Conservation (phyloP, 345 rosid genomes). For the Salix caprea region DNA sequence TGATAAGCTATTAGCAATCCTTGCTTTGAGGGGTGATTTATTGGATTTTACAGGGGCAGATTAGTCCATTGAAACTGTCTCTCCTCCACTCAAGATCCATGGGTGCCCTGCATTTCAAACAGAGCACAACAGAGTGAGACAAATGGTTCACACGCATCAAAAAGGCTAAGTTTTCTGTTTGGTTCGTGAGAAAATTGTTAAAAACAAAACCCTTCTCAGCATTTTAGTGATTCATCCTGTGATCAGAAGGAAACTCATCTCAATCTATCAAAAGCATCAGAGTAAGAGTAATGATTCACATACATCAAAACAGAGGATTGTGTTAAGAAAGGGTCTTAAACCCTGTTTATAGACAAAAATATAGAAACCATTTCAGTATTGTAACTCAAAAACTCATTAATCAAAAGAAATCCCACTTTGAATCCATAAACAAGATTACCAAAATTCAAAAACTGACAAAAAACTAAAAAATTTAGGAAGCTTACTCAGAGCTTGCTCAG, state of each 20-base stretch:
- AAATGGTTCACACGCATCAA: background rate
- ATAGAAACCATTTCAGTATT: background rate
- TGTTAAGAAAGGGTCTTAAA: background rate
- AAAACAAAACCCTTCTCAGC: background rate
- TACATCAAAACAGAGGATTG: too few relatives aligned
- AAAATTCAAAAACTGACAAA: background rate
- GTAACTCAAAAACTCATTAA: background rate
- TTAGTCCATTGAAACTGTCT: conserved; percentile 14
- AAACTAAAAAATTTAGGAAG: background rate
- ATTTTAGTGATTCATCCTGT: background rate
- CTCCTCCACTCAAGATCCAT: conserved; percentile 19
- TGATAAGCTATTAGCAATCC: conserved; percentile 7
- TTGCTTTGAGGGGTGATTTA: background rate
- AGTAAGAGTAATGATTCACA: background rate
- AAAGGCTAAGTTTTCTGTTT: background rate
- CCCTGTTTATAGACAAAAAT: background rate
- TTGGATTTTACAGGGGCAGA: background rate
- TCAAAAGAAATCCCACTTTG: background rate
- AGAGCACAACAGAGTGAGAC: background rate
- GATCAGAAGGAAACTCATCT: background rate
- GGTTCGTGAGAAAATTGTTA: background rate
- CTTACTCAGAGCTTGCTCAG: conserved; percentile 31
- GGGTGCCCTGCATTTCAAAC: conserved; percentile 17
- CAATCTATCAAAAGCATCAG: background rate
- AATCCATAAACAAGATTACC: background rate